phyloP scores from a whole-genome alignment of 179 eudicot species.

The Beta macrorhiza region DNA sequence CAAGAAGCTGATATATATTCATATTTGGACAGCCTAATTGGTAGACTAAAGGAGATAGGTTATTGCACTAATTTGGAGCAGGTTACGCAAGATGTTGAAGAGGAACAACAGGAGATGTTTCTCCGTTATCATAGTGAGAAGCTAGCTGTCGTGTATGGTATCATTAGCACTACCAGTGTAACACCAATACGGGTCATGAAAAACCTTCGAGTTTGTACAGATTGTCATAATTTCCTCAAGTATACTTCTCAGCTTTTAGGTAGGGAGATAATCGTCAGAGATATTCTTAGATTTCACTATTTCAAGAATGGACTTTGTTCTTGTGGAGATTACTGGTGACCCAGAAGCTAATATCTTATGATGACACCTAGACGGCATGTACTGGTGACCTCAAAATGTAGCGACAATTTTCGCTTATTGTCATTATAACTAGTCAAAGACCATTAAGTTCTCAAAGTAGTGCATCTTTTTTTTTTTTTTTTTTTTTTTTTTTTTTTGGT shows the following conservation, averaged over 20 bases:
- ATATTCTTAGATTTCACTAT: constrained; percentile 40
- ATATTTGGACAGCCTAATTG: constrained; percentile 36
- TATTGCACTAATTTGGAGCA: constrained; percentile 31
- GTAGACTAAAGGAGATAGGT: constrained; percentile 39
- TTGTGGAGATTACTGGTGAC: constrained; percentile 46
- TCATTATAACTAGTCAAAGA: neutral
- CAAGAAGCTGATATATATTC: constrained; percentile 38
- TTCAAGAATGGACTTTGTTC: constrained; percentile 42
- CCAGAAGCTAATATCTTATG: neutral
- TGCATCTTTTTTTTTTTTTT: too few species aligned
- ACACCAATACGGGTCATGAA: constrained; percentile 41
- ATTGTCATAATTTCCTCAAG: constrained; percentile 45
- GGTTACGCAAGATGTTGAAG: constrained; percentile 46
- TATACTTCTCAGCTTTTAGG: constrained; percentile 38
- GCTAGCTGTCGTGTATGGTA: constrained; percentile 43
- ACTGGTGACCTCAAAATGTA: neutral
- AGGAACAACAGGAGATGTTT: constrained; percentile 44
- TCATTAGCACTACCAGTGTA: constrained; percentile 25
- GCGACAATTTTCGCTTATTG: neutral
- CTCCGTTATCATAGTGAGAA: constrained; percentile 38
- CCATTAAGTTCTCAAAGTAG: neutral
- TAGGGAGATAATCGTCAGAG: constrained; percentile 42
- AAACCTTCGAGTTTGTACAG: constrained; percentile 42
- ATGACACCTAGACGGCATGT: constrained; percentile 9
- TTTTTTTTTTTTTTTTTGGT: too few species aligned